Evolutionary conservation across 352 stramenopile genomes (phyloP).

Genomic region (Pythium diclinum): DNA sequence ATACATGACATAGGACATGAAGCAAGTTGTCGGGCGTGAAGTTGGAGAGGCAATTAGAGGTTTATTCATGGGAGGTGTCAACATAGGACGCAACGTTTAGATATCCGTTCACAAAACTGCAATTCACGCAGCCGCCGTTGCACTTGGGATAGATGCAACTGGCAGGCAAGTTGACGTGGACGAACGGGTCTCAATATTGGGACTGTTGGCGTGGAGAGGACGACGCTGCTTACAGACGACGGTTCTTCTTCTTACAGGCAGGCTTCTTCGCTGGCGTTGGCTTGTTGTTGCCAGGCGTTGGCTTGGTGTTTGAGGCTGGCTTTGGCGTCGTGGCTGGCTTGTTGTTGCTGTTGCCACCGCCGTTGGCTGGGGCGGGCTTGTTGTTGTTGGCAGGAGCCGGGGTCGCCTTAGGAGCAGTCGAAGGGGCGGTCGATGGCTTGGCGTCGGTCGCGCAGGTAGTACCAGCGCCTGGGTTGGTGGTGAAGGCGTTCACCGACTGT

Average conservation of each 20-base stretch:
- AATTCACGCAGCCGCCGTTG: slow-evolving; percentile 3
- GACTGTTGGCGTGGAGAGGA: background rate
- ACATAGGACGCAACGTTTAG: slow-evolving; percentile 13
- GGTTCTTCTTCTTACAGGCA: slow-evolving; percentile 13
- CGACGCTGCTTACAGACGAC: slow-evolving; percentile 8
- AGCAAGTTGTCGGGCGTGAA: too few species aligned
- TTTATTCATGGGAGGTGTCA: slow-evolving; percentile 3
- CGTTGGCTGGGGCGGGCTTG: slow-evolving; percentile 5
- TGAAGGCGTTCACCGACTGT: slow-evolving; percentile 17
- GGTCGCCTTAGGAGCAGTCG: background rate
- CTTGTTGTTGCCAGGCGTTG: slow-evolving; percentile 7
- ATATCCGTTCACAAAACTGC: slow-evolving; percentile 25
- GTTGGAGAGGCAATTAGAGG: background rate
- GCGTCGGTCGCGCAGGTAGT: slow-evolving; percentile 12
- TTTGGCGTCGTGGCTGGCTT: slow-evolving; percentile 10
- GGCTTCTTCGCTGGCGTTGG: slow-evolving; percentile 8
- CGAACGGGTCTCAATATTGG: background rate
- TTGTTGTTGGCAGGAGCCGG: background rate
- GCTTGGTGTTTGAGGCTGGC: background rate
- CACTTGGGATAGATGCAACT: background rate
- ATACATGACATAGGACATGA: too few species aligned
- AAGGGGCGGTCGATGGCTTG: background rate
- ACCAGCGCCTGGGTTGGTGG: slow-evolving; percentile 15
- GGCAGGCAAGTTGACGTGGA: slow-evolving; percentile 3
- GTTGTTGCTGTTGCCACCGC: slow-evolving; percentile 12